These are phyloP conservation scores for Dactylonectria estremocensis DNA, from an alignment of 2,329 filamentous ascomycete species.

Conservation along the genomic window DNA sequence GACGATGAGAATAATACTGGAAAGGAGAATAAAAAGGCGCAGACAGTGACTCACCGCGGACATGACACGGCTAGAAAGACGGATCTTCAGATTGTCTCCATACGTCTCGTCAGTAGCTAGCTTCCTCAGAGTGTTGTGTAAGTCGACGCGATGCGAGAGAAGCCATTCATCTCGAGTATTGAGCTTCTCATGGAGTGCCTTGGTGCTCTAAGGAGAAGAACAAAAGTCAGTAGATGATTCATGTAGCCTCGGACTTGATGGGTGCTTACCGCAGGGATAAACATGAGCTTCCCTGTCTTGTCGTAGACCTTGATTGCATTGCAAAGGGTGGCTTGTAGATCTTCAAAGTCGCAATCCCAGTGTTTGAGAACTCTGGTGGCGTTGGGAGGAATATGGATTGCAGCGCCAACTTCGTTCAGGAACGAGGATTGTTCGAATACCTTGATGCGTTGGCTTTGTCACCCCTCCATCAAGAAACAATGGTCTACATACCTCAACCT, in stretches of 20 bases:
- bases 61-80: conserved; percentile 5
- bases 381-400: conserved; percentile 12
- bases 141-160: conserved; percentile 4
- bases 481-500: background rate
- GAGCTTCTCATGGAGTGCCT: background rate
- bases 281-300: conserved; percentile 1
- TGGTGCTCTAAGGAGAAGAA: background rate
- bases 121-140: conserved; percentile 8
- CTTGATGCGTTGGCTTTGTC: background rate
- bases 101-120: background rate
- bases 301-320: conserved; percentile 10
- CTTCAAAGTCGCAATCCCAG: conserved; percentile 2
- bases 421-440: conserved; percentile 14
- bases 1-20: background rate
- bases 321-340: background rate
- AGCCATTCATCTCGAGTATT: conserved; percentile 9
- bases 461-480: background rate
- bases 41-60: background rate
- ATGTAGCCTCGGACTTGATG: too few species aligned
- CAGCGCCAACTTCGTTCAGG: conserved; percentile 10
- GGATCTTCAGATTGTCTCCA: background rate
- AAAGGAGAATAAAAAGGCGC: background rate
- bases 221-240: too few species aligned
- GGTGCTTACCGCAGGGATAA: conserved; percentile 1
- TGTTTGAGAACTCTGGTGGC: conserved; percentile 5